A percentile compares a stretch with the other conserved stretches of the same genome.
These are phyloP conservation scores for Helianthus tuberosus DNA, from an alignment of 129 eudicot species.

Conservation along the genomic window DNA sequence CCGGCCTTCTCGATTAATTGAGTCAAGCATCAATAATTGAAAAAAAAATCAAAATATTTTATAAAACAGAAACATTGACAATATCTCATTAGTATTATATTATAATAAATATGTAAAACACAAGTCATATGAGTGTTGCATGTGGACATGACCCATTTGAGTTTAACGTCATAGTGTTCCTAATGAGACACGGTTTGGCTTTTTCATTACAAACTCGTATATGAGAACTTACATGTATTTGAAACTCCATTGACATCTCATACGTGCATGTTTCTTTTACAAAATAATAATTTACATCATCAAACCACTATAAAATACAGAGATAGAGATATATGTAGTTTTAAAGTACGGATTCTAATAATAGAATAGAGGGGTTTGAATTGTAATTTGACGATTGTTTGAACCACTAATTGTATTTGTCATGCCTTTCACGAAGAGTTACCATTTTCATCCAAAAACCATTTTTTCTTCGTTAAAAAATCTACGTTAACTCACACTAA, in stretches of 20 bases:
- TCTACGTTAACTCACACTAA: no score
- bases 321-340: neutral
- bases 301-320: neutral
- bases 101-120: neutral
- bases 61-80: neutral
- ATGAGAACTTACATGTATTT: conserved; percentile 24
- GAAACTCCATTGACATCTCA: conserved; percentile 32
- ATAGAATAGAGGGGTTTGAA: no score
- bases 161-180: conserved; percentile 21
- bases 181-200: conserved; percentile 45
- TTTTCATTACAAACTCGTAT: conserved; percentile 25
- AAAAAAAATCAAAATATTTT: neutral
- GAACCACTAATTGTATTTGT: no score
- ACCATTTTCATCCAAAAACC: no score
- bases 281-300: neutral
- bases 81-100: neutral
- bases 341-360: no score
- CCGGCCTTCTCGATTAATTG: conserved; percentile 6
- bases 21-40: conserved; percentile 1
- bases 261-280: conserved; percentile 30
- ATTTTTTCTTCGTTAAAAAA: no score
- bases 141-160: conserved; percentile 29
- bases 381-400: no score
- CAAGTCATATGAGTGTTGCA: conserved; percentile 8
- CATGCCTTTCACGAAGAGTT: no score